Evolutionary conservation across 1,284 basidiomycete genomes (phyloP).

Genomic region (Sparassis latifolia): DNA sequence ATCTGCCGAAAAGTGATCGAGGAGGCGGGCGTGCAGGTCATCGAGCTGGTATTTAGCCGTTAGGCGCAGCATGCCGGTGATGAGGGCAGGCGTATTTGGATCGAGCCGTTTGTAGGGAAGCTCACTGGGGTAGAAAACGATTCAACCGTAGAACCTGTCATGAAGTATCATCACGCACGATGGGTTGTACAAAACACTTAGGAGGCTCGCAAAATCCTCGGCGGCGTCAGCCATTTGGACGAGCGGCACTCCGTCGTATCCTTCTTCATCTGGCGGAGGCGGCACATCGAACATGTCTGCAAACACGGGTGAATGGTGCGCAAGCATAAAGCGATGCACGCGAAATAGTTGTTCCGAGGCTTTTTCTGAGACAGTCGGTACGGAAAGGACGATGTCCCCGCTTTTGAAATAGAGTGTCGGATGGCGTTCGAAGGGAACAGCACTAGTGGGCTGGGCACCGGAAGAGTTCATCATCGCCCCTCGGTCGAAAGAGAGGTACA

Average conservation of each 20-base stretch:
- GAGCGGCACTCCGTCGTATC: constrained; percentile 13
- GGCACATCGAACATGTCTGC: constrained; percentile 60
- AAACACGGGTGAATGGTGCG: constrained; percentile 58
- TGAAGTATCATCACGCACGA: constrained; percentile 4
- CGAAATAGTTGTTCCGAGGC: constrained; percentile 38
- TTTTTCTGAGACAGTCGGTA: constrained; percentile 34
- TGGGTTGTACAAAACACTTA: constrained; percentile 46
- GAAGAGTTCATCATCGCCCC: too few relatives aligned
- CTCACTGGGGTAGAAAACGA: background rate
- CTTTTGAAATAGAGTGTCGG: constrained; percentile 62
- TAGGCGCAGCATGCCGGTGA: constrained; percentile 54
- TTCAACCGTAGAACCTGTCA: background rate
- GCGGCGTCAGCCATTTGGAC: constrained; percentile 12
- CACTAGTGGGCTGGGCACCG: too few relatives aligned
- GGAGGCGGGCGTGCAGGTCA: constrained; percentile 44
- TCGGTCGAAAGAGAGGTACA: too few relatives aligned
- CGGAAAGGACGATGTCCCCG: constrained; percentile 59
- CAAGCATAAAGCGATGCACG: constrained; percentile 60
- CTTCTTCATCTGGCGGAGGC: constrained; percentile 25
- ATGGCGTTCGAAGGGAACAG: constrained; percentile 26
- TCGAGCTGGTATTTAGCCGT: constrained; percentile 62
- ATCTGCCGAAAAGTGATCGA: constrained; percentile 47
- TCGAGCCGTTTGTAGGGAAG: constrained; percentile 10
- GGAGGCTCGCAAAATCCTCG: constrained; percentile 31
- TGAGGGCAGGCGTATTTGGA: constrained; percentile 14